Conservation (phyloP, 1,284 basidiomycete genomes). For the Schizopora paradoxa region DNA sequence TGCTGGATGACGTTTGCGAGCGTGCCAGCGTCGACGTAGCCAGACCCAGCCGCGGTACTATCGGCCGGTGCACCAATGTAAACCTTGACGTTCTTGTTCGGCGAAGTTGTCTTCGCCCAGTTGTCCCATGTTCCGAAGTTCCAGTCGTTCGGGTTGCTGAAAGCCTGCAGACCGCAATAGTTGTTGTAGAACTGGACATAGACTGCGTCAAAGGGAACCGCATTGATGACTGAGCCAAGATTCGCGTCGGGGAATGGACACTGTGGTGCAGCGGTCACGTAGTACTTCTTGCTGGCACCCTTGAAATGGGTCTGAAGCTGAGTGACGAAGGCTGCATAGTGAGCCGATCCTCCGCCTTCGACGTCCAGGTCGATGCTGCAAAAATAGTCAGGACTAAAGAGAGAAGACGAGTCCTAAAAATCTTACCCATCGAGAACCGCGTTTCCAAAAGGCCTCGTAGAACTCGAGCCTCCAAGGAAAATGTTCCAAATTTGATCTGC, state of each 20-base stretch:
- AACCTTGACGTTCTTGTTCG: constrained; percentile 55
- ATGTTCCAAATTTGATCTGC: constrained; percentile 60
- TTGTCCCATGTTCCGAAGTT: constrained; percentile 53
- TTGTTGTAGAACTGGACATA: constrained; percentile 69
- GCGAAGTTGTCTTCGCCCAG: constrained; percentile 55
- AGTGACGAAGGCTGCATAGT: constrained; percentile 50
- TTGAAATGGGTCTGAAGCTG: constrained; percentile 42
- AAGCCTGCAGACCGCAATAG: constrained; percentile 45
- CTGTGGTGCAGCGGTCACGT: constrained; percentile 61
- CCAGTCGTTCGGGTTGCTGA: constrained; percentile 39
- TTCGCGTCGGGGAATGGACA: constrained; percentile 61
- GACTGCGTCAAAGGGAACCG: constrained; percentile 54
- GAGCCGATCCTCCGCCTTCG: constrained; percentile 50
- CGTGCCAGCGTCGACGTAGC: constrained; percentile 45
- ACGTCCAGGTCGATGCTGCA: constrained; percentile 59
- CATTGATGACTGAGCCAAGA: constrained; percentile 47
- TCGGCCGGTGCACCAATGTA: constrained; percentile 58
- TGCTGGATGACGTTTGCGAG: constrained; percentile 40
- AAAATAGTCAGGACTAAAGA: not conserved
- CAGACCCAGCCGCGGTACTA: constrained; percentile 43
- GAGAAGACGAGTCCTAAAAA: not conserved
- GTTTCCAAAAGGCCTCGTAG: constrained; percentile 53
- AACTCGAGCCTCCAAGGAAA: constrained; percentile 55
- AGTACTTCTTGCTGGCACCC: constrained; percentile 50
- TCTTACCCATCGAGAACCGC: constrained; percentile 62